Percentiles rank a stretch among this genome's conserved stretches.
phyloP scores from a whole-genome alignment of 2,329 filamentous ascomycete genomes.

The Thelonectria discophora region DNA sequence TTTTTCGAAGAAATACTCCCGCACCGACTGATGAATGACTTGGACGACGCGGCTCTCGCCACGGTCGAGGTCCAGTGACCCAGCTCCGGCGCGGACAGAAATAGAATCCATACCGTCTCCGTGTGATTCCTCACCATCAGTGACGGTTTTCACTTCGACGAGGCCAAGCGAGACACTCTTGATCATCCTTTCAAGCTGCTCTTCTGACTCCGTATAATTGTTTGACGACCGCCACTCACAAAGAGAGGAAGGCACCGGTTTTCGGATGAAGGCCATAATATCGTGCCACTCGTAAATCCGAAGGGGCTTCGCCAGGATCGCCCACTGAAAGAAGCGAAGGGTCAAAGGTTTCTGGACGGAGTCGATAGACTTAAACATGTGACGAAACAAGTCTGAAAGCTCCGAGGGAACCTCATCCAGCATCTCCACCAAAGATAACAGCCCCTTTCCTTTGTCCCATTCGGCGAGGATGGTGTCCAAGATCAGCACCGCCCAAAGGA shows the following conservation, averaged over 20 bases:
- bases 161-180: conserved; percentile 19
- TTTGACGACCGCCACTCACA: conserved; percentile 13
- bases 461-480: conserved; percentile 10
- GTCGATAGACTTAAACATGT: background rate
- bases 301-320: conserved; percentile 4
- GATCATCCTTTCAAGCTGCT: conserved; percentile 26
- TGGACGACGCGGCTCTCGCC: conserved; percentile 22
- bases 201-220: conserved; percentile 7
- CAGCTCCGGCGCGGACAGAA: conserved; percentile 20
- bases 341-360: background rate
- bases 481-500: conserved; percentile 27
- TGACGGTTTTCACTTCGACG: conserved; percentile 13
- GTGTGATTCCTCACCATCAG: background rate
- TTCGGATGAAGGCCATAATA: conserved; percentile 21
- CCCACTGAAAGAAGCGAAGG: conserved; percentile 26
- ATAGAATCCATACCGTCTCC: background rate
- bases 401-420: conserved; percentile 5
- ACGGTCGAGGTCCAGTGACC: conserved; percentile 23
- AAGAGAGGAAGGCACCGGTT: background rate
- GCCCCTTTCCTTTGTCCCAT: conserved; percentile 19
- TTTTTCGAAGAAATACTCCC: conserved; percentile 14
- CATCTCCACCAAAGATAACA: background rate
- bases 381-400: conserved; percentile 2
- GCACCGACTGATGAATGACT: conserved; percentile 26
- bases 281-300: conserved; percentile 32